Conservation (phyloP, 2,329 filamentous ascomycete genomes). For the Pseudofabraea citricarpa region DNA sequence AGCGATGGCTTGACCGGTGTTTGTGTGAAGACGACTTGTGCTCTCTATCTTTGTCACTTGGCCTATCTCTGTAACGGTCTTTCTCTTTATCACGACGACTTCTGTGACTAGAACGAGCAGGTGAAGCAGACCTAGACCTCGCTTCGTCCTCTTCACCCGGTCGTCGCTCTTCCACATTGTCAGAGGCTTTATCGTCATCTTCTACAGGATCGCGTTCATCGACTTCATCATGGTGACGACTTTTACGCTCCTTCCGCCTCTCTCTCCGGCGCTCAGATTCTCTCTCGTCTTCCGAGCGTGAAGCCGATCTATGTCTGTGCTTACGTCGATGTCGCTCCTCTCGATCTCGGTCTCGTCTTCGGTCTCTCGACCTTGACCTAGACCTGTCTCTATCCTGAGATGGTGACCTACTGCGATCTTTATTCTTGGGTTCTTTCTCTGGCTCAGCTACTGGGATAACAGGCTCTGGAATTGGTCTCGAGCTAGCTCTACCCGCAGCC, state of each 20-base stretch:
- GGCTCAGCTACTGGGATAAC: constrained; percentile 12
- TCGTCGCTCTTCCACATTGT: neutral
- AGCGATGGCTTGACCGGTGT: constrained; percentile 42
- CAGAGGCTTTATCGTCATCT: neutral
- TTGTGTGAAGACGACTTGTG: constrained; percentile 34
- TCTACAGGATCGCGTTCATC: constrained; percentile 10
- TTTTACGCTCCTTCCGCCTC: constrained; percentile 21
- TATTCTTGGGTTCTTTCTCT: constrained; percentile 14
- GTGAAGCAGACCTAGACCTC: constrained; percentile 61
- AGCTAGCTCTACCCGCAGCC: constrained; percentile 26
- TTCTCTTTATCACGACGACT: constrained; percentile 56
- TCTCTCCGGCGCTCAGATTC: constrained; percentile 26
- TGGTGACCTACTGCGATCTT: constrained; percentile 20
- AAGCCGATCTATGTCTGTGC: constrained; percentile 25
- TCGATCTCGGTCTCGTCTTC: constrained; percentile 19
- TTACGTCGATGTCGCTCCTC: constrained; percentile 22
- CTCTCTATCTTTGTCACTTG: constrained; percentile 38
- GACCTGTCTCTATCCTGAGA: constrained; percentile 23
- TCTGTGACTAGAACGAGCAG: constrained; percentile 53
- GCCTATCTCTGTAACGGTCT: constrained; percentile 34
- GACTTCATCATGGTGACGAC: constrained; percentile 21
- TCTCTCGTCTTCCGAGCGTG: constrained; percentile 25
- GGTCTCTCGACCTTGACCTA: constrained; percentile 27
- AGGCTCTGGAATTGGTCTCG: constrained; percentile 19
- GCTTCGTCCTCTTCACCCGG: constrained; percentile 41